A percentile compares a stretch with the other conserved stretches of the same genome.
Conservation (phyloP, 2,329 filamentous ascomycete genomes). For the Claviceps maximensis region DNA sequence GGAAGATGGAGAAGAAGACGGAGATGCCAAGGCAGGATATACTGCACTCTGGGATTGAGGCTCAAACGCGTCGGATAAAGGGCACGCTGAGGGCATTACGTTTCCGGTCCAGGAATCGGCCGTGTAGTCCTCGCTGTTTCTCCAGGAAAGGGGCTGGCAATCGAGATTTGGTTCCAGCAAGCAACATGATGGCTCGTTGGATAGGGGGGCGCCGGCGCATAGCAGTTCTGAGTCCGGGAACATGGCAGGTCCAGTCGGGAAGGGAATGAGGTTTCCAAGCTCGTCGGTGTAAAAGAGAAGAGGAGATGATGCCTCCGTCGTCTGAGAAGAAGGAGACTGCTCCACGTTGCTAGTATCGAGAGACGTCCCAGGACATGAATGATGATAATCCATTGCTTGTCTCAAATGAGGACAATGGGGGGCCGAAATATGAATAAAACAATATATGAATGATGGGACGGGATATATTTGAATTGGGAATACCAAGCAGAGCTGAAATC, state of each 20-base stretch:
- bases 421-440: too few species aligned
- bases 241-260: not conserved
- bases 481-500: too few species aligned
- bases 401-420: not conserved
- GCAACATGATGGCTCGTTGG: not conserved
- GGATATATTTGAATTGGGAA: too few species aligned
- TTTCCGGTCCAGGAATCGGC: not conserved
- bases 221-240: not conserved
- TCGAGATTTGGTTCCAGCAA: not conserved
- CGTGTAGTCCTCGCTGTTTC: not conserved
- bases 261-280: not conserved
- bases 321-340: not conserved
- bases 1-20: not conserved
- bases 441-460: too few species aligned
- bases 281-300: not conserved
- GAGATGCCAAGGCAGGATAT: too few species aligned
- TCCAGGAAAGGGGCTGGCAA: not conserved
- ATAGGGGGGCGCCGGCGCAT: not conserved
- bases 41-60: not conserved
- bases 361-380: not conserved
- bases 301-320: not conserved
- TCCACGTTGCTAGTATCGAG: not conserved
- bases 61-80: not conserved
- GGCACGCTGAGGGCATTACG: not conserved
- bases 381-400: not conserved